Base-by-base conservation (phyloP, 1,284 basidiomycete species). In the Ceratobasidium sp. region DNA sequence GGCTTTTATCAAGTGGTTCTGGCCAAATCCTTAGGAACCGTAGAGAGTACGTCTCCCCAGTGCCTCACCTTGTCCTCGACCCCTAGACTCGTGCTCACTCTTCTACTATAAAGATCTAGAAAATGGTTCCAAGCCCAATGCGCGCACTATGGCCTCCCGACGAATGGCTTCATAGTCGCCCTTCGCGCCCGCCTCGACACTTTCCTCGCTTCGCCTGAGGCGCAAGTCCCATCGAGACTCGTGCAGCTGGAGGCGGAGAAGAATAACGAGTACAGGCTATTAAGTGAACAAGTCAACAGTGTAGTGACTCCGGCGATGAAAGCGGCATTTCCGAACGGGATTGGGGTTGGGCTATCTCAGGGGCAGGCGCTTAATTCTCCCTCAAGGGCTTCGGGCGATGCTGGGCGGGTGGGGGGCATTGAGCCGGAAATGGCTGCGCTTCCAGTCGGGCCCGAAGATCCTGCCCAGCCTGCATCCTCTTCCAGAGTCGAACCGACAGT, bases 71-170 rank as follows among this genome's bases (percentile, higher is more conserved):
- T 60, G 15, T 24, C 7, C 33, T 17, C n/a, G 17, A 17, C 17
- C 36, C 11, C 36, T 11, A 41, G 11, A 41, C 36, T 11, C 36
- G 36, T 41, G 11, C 36, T 41, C 36, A 41, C 54, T 7, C 54
- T 9, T 11, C 36, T 41, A 41, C 19, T 41, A 41, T 41, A 14
- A 27, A 72, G 69, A n/a, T 36, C 69, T 5, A 72, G 62, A 47
- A 60, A 60, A 29, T 72, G 69, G 69, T 72, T 72, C 50, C 56
- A 72, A 17, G 69, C 69, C 8, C 69, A 72, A 22, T 72, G 57
- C 31, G 69, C 69, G 41, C 69, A 72, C 33, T 72, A 72, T 19
- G 69, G 69, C 1, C 29, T 72, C 5, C 59, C 69, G 19, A 73
- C 69, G n/a, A 63, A 63, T 44, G 57, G 57, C 19, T 24, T 54